Evolutionary conservation across 2,329 filamentous ascomycete genomes (phyloP).

Genomic region (Endothia cerciana): DNA sequence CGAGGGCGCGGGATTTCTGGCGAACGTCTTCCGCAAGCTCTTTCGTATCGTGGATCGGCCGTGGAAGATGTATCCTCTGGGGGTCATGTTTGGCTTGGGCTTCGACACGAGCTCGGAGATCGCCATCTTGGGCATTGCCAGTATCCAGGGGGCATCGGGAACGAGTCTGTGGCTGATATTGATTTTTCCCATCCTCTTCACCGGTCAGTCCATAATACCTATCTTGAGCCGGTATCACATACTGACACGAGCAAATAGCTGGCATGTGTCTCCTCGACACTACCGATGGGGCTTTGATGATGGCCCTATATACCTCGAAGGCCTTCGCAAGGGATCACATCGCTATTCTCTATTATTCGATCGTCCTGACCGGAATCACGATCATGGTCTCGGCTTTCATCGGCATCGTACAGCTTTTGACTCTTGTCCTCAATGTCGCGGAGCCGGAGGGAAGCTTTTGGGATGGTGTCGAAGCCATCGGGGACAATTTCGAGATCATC

Average conservation of each 20-base stretch:
- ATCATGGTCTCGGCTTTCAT: slow-evolving; percentile 85
- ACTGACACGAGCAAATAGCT: slow-evolving; percentile 48
- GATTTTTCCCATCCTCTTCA: slow-evolving; percentile 89
- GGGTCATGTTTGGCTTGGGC: slow-evolving; percentile 85
- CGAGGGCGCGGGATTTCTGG: slow-evolving; percentile 77
- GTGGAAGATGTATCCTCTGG: slow-evolving; percentile 97
- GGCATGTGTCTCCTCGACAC: slow-evolving; percentile 97
- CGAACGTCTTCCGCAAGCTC: slow-evolving; percentile 70
- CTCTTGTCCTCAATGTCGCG: slow-evolving; percentile 75
- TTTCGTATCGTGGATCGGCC: slow-evolving; percentile 76
- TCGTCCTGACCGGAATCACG: slow-evolving; percentile 82
- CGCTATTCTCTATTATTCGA: slow-evolving; percentile 93
- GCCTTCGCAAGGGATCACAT: slow-evolving; percentile 78
- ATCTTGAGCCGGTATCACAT: neutral
- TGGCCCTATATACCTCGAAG: slow-evolving; percentile 85
- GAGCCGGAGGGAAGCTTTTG: slow-evolving; percentile 80
- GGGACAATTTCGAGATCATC: slow-evolving; percentile 83
- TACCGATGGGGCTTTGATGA: slow-evolving; percentile 91
- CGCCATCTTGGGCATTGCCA: slow-evolving; percentile 86
- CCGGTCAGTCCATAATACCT: slow-evolving; percentile 55
- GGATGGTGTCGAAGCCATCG: slow-evolving; percentile 78
- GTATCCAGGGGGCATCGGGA: slow-evolving; percentile 81
- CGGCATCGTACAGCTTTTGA: slow-evolving; percentile 82
- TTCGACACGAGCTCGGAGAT: slow-evolving; percentile 97
- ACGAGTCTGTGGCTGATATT: slow-evolving; percentile 94